Conservation (phyloP, 306 rosid genomes). For the Castanospermum australe region DNA sequence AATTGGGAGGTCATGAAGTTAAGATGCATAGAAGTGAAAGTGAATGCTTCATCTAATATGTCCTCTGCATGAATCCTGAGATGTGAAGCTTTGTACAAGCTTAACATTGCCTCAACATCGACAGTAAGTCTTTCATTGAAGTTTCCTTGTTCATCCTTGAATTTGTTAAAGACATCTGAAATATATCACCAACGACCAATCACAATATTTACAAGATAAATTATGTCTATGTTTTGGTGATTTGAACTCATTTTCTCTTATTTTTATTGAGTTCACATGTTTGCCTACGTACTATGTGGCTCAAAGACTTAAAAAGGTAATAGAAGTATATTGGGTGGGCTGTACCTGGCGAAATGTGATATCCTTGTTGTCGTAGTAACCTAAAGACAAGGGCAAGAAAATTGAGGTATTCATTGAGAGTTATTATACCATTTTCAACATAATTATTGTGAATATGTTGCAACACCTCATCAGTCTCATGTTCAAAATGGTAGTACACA, state of each 20-base stretch:
- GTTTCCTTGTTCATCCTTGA: constrained; percentile 26
- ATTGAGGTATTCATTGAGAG: background rate
- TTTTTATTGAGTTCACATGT: no score
- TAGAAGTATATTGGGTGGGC: background rate
- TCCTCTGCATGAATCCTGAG: constrained; percentile 41
- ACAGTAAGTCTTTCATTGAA: background rate
- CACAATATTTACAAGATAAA: no score
- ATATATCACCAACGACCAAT: no score
- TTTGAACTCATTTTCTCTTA: no score
- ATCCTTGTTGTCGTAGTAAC: constrained; percentile 36
- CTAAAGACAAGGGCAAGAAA: constrained; percentile 38
- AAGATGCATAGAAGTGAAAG: constrained; percentile 8
- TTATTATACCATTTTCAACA: background rate
- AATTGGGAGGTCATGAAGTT: background rate
- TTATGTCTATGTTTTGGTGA: no score
- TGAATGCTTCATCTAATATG: constrained; percentile 50
- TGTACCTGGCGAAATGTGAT: constrained; percentile 21
- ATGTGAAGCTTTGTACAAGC: constrained; percentile 56
- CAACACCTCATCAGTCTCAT: constrained; percentile 19
- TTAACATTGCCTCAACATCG: constrained; percentile 37
- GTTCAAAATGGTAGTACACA: constrained; percentile 28
- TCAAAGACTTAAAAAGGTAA: no score
- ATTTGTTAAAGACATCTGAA: no score
- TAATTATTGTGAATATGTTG: background rate
- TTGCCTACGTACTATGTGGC: background rate